phyloP scores from a whole-genome alignment of 1,139 yeast genomes.

The Taphrina confusa region DNA sequence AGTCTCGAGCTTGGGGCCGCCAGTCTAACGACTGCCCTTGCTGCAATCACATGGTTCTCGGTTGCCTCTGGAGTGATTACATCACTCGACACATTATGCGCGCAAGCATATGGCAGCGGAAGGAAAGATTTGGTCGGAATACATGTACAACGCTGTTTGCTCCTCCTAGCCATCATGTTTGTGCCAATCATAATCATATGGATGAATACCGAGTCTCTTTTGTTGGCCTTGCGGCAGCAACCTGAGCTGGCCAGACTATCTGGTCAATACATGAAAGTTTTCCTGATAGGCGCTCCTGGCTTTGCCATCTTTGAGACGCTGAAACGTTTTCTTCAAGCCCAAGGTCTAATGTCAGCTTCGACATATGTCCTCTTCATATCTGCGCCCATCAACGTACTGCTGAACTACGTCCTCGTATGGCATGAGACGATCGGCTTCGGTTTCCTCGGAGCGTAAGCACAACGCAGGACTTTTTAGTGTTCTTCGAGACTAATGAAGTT shows the following conservation, averaged over 20 bases:
- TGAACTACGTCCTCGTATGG: conserved; percentile 80
- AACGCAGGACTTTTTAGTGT: too few relatives aligned
- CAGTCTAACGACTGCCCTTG: conserved; percentile 83
- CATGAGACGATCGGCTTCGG: conserved; percentile 61
- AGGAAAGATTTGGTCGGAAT: conserved; percentile 58
- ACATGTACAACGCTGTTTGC: conserved; percentile 57
- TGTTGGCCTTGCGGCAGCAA: conserved; percentile 31
- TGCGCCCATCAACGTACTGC: conserved; percentile 72
- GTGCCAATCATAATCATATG: conserved; percentile 57
- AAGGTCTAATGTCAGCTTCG: conserved; percentile 87
- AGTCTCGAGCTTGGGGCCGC: conserved; percentile 74
- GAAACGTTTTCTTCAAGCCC: conserved; percentile 82
- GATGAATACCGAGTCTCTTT: conserved; percentile 53
- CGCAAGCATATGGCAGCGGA: conserved; percentile 59
- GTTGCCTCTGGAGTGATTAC: conserved; percentile 87
- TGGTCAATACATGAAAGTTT: conserved; percentile 61
- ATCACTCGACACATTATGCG: conserved; percentile 81
- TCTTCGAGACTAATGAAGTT: too few relatives aligned
- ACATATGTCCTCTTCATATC: conserved; percentile 71
- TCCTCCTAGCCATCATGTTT: conserved; percentile 42
- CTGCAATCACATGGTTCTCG: conserved; percentile 75
- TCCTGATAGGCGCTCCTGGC: conserved; percentile 77
- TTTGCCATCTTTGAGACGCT: conserved; percentile 79
- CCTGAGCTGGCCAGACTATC: conserved; percentile 63
- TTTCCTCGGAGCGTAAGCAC: conserved; percentile 56